phyloP scores from a whole-genome alignment of 306 rosid species.

The Sicyos edulis region DNA sequence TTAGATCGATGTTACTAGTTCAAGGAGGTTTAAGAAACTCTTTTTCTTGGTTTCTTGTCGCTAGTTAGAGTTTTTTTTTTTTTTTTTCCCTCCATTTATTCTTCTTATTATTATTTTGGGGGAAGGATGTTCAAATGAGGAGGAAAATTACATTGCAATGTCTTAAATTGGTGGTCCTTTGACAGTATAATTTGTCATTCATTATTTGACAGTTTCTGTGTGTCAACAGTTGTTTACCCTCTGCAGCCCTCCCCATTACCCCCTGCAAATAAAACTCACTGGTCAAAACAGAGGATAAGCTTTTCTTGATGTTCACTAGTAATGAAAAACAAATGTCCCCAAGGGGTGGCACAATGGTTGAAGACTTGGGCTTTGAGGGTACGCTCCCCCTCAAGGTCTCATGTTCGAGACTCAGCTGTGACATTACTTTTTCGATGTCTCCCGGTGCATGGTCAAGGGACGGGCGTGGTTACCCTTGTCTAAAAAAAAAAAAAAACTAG shows the following conservation, averaged over 20 bases:
- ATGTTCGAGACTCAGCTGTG: too few relatives aligned
- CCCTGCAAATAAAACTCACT: background rate
- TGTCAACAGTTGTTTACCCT: background rate
- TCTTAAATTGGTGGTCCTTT: constrained; percentile 3
- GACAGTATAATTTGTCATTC: background rate
- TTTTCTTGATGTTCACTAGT: background rate
- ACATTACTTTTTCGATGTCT: too few relatives aligned
- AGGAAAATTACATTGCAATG: background rate
- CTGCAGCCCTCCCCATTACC: background rate
- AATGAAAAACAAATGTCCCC: too few relatives aligned
- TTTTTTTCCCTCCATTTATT: background rate
- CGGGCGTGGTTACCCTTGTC: too few relatives aligned
- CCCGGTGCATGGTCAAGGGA: too few relatives aligned
- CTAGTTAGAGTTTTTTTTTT: background rate
- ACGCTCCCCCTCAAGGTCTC: too few relatives aligned
- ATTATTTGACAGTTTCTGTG: constrained; percentile 4
- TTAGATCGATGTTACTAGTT: background rate
- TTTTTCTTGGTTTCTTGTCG: background rate
- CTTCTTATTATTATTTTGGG: background rate
- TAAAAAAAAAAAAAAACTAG: too few relatives aligned
- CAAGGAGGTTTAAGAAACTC: background rate
- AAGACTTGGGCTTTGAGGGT: too few relatives aligned
- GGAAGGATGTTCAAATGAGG: background rate
- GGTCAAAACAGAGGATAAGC: background rate
- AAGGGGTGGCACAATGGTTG: too few relatives aligned